Evolutionary conservation across 345 rosid genomes (phyloP), one percentile per base, ranked within the genome.

Genomic region (Hibiscus trionum): DNA sequence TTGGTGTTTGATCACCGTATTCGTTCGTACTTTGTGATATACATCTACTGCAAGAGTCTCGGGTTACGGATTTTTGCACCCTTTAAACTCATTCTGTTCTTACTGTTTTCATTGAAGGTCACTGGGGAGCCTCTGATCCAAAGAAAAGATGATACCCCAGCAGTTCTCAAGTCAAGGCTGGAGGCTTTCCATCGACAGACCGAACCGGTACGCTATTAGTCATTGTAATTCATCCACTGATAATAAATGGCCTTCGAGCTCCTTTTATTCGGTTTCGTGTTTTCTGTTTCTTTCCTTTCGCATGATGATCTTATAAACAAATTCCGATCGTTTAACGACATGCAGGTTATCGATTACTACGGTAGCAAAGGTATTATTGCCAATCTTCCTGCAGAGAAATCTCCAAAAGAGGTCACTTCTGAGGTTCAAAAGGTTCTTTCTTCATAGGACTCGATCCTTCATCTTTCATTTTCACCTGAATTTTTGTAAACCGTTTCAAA

Each of bases 101-200:
- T 9, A n/a, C 7, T 58, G 50, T 44, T 44, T 49, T 19, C 71
- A 7, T 14, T 75, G 63, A 77, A 93, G 97, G 83, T 89, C 69
- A 88, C 91, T 4, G 91, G 98, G 73, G 95, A 93, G 75, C 88
- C 93, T 61, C 81, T 90, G 84, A 89, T 89, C 77, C 97, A 89
- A 71, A 88, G 95, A 26, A 93, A 90, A 79, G 98, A 93, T 81
- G 98, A 93, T 70, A 90, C 90, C 37, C 82, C 91, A 10, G 89
- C 85, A 35, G 93, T 90, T 71, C 90, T 90, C 57, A 86, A 83
- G 85, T 89, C 95, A 21, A 86, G 95, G 83, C 90, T 93, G 64
- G 88, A 88, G 70, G 88, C 91, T 71, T 93, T 89, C 75, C 95
- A 90, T 78, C 86, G 19, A 82, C 93, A 90, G 85, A 93, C 95